Evolutionary conservation across 805 yeast species (phyloP).

Genomic region (Wickerhamiella alocasiicola): DNA sequence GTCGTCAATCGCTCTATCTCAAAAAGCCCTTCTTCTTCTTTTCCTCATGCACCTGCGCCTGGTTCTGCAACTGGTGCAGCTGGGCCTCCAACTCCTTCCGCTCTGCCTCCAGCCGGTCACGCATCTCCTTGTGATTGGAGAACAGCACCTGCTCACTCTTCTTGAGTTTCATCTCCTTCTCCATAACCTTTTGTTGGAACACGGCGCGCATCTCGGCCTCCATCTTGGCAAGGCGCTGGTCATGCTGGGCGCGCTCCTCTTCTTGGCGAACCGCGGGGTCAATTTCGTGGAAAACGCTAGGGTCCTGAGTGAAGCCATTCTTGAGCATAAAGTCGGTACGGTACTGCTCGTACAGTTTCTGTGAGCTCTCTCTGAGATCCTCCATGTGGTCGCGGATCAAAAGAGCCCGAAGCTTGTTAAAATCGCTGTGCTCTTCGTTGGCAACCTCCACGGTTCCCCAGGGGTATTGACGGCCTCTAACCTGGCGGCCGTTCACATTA

Average conservation of each 20-base stretch:
- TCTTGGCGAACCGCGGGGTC: slow-evolving; percentile 87
- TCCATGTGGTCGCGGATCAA: slow-evolving; percentile 83
- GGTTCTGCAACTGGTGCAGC: slow-evolving; percentile 50
- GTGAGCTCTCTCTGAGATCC: slow-evolving; percentile 74
- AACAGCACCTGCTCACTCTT: slow-evolving; percentile 94
- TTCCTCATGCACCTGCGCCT: slow-evolving; percentile 14
- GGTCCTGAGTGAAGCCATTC: slow-evolving; percentile 87
- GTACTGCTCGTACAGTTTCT: slow-evolving; percentile 71
- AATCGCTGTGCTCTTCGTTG: slow-evolving; percentile 87
- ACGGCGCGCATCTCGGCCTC: slow-evolving; percentile 94
- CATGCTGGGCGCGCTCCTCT: slow-evolving; percentile 87
- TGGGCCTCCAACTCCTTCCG: slow-evolving; percentile 83
- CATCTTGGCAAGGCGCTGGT: slow-evolving; percentile 84
- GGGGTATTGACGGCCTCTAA: slow-evolving; percentile 88
- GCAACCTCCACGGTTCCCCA: slow-evolving; percentile 97
- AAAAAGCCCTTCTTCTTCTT: slow-evolving; percentile 13
- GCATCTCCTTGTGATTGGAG: slow-evolving; percentile 92
- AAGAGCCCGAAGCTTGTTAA: slow-evolving; percentile 75
- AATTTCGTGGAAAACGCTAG: slow-evolving; percentile 83
- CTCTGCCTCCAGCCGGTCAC: slow-evolving; percentile 82
- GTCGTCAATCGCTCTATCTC: slow-evolving; percentile 3
- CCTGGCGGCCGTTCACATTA: slow-evolving; percentile 59
- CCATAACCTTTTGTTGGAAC: slow-evolving; percentile 90
- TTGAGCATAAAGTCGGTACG: slow-evolving; percentile 67
- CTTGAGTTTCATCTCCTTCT: slow-evolving; percentile 94